Evolutionary conservation across 441 rosid genomes (phyloP).

Genomic region (Manihot esculenta): DNA sequence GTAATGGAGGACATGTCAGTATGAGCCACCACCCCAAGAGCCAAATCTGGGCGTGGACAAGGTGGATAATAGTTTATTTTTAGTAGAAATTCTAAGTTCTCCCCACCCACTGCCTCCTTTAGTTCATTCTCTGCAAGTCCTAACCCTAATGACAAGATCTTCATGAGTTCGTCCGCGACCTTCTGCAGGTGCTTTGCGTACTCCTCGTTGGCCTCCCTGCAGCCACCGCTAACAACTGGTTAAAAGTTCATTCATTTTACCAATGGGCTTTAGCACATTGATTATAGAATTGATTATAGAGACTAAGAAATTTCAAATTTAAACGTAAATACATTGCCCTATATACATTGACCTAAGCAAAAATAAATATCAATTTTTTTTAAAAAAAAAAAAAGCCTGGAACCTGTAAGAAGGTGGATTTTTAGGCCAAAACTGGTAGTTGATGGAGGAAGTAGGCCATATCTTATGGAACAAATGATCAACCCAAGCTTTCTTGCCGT

Average conservation of each 20-base stretch:
- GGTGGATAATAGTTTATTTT: conserved; percentile 92
- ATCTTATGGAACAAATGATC: conserved; percentile 80
- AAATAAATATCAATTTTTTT: neutral
- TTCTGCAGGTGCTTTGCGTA: conserved; percentile 45
- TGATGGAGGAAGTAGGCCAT: conserved; percentile 67
- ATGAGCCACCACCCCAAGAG: conserved; percentile 77
- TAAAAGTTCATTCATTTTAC: too few relatives aligned
- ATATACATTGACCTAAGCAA: too few relatives aligned
- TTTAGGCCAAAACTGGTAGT: conserved; percentile 71
- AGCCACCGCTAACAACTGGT: too few relatives aligned
- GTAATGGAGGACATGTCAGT: conserved; percentile 72
- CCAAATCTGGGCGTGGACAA: conserved; percentile 81
- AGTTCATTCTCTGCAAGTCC: conserved; percentile 50
- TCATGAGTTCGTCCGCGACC: conserved; percentile 52
- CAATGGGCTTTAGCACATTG: too few relatives aligned
- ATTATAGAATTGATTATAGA: too few relatives aligned
- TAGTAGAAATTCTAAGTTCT: conserved; percentile 52
- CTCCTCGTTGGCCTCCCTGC: conserved; percentile 78
- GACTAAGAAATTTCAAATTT: too few relatives aligned
- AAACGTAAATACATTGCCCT: too few relatives aligned
- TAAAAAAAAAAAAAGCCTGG: too few relatives aligned
- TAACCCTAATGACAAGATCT: conserved; percentile 51
- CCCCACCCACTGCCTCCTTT: conserved; percentile 64
- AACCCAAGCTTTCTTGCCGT: conserved; percentile 71
- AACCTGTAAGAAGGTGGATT: conserved; percentile 75